Evolutionary conservation across 352 stramenopile species (phyloP), one percentile per base, ranked within the genome.

Genomic region (Globisporangium perplexum): DNA sequence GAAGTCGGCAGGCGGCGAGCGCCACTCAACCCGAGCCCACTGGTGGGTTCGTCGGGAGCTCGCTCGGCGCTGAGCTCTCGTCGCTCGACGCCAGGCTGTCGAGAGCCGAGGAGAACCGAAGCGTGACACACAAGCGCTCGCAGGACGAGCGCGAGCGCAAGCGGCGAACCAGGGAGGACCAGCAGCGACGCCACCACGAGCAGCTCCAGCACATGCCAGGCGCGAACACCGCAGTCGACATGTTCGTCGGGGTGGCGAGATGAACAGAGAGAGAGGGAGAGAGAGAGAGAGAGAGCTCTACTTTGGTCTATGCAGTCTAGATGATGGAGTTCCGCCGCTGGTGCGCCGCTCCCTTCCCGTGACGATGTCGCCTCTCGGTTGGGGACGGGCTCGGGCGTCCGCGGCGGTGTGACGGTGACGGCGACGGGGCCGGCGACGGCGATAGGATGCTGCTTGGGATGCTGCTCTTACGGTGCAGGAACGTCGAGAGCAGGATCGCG

Each of bases 401-500:
- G 42, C 55, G 57, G 11, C 45, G 39, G 36, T 72, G 62, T 51
- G 50, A 59, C 55, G 69, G 53, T 42, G 66, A 77, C 33, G 61
- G 36, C 47, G 66, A 75, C 30, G 61, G 36, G 50, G 59, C 30
- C 33, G 74, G 50, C 33, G 65, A 66, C 35, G 31, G 45, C 6
- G 26, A 11, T 26, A 36, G 8, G 67, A 50, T 1, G 39, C 39
- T 45, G 39, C 36, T 59, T 42, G 62, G 45, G 38, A 59, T 64
- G 33, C 59, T 66, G 39, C 62, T 62, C 20, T 65, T 74, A 10
- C 77, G 69, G 46, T 75, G 74, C 36, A 88, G 59, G 12, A 85
- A 54, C 33, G 88, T 80, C 8, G 83, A 91, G 7, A 88, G 57
- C 24, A 79, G 31, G 14, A 91, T 87, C 17, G 74, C 77, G 7